Conservation (phyloP, 495 filamentous ascomycete genomes). For the Pseudoneurospora amorphoporcata region DNA sequence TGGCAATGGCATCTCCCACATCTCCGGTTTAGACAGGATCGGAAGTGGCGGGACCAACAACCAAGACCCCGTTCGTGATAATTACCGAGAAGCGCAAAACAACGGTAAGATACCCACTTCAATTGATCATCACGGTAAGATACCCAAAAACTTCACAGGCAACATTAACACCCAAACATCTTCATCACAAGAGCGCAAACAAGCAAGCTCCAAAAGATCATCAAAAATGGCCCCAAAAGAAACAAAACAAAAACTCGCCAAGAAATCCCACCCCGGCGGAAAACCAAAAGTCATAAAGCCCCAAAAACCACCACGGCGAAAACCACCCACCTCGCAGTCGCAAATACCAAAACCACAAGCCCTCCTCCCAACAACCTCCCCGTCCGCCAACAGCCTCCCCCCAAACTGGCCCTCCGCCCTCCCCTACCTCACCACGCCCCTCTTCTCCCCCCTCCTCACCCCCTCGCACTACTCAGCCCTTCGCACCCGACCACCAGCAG, state of each 20-base stretch:
- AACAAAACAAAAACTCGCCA: background rate
- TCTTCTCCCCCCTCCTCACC: slow-evolving; percentile 37
- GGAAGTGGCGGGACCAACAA: background rate
- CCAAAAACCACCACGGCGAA: background rate
- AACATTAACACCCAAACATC: background rate
- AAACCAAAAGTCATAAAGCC: background rate
- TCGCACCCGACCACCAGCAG: slow-evolving; percentile 19
- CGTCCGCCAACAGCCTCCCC: slow-evolving; percentile 19
- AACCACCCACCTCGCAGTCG: background rate
- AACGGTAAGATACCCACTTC: background rate
- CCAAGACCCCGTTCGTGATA: background rate
- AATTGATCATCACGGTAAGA: background rate
- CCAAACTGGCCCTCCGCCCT: slow-evolving; percentile 49
- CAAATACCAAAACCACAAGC: background rate
- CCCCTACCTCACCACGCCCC: slow-evolving; percentile 41
- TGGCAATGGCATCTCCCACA: background rate
- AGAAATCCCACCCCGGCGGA: background rate
- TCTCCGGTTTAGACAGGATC: background rate
- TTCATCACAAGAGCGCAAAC: background rate
- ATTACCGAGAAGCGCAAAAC: background rate
- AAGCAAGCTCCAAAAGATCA: background rate
- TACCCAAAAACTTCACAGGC: background rate
- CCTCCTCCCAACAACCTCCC: background rate
- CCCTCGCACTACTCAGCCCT: slow-evolving; percentile 26
- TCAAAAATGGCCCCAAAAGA: background rate